phyloP scores from a whole-genome alignment of 2,329 filamentous ascomycete species.

The Volutella citrinella region DNA sequence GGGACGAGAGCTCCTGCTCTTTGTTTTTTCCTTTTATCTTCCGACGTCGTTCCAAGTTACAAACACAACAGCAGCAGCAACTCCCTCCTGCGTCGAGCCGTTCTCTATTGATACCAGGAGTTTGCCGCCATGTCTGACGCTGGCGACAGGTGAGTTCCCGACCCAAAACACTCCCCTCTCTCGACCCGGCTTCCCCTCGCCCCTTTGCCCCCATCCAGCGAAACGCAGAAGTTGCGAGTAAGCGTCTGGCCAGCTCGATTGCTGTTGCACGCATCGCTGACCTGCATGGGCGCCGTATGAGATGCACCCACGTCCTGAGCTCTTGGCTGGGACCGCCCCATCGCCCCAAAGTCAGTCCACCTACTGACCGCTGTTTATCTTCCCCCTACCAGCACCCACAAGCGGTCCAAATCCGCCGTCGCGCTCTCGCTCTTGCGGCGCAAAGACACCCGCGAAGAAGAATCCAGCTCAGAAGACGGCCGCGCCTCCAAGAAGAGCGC shows the following conservation, averaged over 20 bases:
- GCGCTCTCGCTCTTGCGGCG: slow-evolving; percentile 54
- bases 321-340: slow-evolving; percentile 12
- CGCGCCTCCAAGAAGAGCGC: slow-evolving; percentile 34
- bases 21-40: too few species aligned
- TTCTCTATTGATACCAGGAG: too few species aligned
- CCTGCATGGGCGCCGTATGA: too few species aligned
- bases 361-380: slow-evolving; percentile 27
- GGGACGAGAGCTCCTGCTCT: too few species aligned
- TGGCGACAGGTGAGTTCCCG: slow-evolving; percentile 21
- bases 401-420: slow-evolving; percentile 52
- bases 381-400: slow-evolving; percentile 35
- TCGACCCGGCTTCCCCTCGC: background rate
- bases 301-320: slow-evolving; percentile 13
- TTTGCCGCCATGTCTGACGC: slow-evolving; percentile 22
- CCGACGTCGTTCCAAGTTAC: too few species aligned
- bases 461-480: slow-evolving; percentile 52
- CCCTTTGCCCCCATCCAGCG: slow-evolving; percentile 1
- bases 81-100: too few species aligned
- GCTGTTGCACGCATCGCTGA: too few species aligned
- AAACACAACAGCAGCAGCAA: background rate
- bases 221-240: background rate
- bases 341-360: slow-evolving; percentile 25
- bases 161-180: background rate
- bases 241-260: too few species aligned
- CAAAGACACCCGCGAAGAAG: slow-evolving; percentile 48